Evolutionary conservation across 208 protist species (phyloP).

Genomic region (Porcisia deanei): DNA sequence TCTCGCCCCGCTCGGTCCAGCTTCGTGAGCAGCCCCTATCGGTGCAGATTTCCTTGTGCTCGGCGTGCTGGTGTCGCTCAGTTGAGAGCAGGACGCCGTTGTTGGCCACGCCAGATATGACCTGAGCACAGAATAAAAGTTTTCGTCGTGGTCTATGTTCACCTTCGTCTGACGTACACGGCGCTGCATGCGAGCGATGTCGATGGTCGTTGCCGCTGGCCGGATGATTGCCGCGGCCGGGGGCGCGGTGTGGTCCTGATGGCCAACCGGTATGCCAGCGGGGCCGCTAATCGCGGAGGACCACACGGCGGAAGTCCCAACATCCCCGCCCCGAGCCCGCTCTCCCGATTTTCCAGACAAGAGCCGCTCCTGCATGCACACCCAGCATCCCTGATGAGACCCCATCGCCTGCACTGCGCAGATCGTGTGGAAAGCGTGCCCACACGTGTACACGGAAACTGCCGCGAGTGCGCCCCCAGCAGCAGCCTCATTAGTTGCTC

Average conservation of each 20-base stretch:
- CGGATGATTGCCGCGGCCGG: neutral
- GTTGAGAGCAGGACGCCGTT: neutral
- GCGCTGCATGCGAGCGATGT: constrained; percentile 28
- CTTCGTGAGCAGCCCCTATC: neutral
- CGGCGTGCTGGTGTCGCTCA: neutral
- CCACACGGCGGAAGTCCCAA: neutral
- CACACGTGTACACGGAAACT: constrained; percentile 73
- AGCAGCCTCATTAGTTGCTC: neutral
- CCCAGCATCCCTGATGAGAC: constrained; percentile 11
- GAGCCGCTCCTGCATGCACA: constrained; percentile 16
- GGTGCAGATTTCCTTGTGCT: neutral
- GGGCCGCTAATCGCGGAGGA: neutral
- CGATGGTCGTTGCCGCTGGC: neutral
- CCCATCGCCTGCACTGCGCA: constrained; percentile 27
- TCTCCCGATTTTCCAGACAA: neutral
- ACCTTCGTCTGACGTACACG: constrained; percentile 34
- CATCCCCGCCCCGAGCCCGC: neutral
- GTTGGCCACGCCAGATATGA: constrained; percentile 23
- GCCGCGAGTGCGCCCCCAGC: constrained; percentile 7
- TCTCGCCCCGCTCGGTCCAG: neutral
- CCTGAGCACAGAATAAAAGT: constrained; percentile 39
- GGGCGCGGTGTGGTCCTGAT: neutral
- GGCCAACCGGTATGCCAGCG: neutral
- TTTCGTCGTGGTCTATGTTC: constrained; percentile 26
- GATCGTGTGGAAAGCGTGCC: constrained; percentile 76